Percentiles rank a stretch among this genome's conserved stretches.
phyloP scores from a whole-genome alignment of 108 stramenopile genomes.

The Parietichytrium sp. region DNA sequence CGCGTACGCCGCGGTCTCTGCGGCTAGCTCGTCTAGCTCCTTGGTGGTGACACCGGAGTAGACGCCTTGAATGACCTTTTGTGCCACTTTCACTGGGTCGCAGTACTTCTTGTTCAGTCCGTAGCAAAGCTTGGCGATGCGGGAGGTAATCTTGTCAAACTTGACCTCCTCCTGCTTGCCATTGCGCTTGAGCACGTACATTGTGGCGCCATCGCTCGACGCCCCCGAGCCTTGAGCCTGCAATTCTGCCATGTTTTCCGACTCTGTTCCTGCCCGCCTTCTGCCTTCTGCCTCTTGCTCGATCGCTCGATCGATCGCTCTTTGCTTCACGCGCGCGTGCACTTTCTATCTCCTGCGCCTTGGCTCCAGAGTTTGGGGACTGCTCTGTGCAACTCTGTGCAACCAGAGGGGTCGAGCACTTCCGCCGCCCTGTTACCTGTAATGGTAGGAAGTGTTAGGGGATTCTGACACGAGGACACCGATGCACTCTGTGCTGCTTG shows the following conservation, averaged over 20 bases:
- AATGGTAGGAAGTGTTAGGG: too few relatives aligned
- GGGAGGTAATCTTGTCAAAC: conserved; percentile 97
- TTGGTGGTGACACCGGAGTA: conserved; percentile 94
- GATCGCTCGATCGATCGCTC: neutral
- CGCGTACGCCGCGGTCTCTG: conserved; percentile 97
- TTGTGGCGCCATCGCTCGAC: conserved; percentile 6
- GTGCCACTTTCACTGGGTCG: conserved; percentile 78
- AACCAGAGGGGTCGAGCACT: too few relatives aligned
- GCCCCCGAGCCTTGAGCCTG: neutral
- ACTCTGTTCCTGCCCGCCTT: neutral
- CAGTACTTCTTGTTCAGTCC: conserved; percentile 82
- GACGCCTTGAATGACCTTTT: conserved; percentile 98
- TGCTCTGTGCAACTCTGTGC: too few relatives aligned
- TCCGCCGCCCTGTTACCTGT: too few relatives aligned
- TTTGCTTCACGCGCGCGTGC: too few relatives aligned
- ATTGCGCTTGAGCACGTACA: conserved; percentile 93
- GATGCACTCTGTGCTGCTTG: too few relatives aligned
- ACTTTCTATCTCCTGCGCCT: too few relatives aligned
- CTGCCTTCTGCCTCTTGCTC: neutral
- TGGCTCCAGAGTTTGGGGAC: too few relatives aligned
- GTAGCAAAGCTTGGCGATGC: conserved; percentile 90
- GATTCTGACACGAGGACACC: too few relatives aligned
- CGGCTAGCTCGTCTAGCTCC: conserved; percentile 97
- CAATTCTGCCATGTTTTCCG: neutral
- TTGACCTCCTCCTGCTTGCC: conserved; percentile 85